These are phyloP conservation scores for Aureobasidium lini DNA, from an alignment of 2,329 filamentous ascomycete species.

Conservation along the genomic window DNA sequence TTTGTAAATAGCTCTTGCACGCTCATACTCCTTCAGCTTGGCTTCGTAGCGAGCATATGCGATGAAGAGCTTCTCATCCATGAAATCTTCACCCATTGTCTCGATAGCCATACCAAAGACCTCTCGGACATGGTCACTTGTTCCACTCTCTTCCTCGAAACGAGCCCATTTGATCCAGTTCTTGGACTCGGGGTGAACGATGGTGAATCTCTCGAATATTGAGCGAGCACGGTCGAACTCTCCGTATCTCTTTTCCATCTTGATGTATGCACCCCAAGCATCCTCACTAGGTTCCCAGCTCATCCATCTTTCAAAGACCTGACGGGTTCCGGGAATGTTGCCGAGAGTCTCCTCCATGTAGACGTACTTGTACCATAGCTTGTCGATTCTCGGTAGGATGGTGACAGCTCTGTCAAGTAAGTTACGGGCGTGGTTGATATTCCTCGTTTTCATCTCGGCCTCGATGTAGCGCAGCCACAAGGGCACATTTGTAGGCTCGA, in stretches of 20 bases:
- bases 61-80: conserved; percentile 93
- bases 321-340: conserved; percentile 83
- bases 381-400: conserved; percentile 82
- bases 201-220: conserved; percentile 83
- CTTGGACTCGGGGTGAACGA: conserved; percentile 85
- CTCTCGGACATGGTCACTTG: conserved; percentile 82
- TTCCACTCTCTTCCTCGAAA: conserved; percentile 94
- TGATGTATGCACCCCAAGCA: conserved; percentile 94
- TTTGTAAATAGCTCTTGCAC: conserved; percentile 90
- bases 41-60: conserved; percentile 92
- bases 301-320: conserved; percentile 98
- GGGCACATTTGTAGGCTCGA: conserved; percentile 76
- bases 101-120: conserved; percentile 87
- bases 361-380: conserved; percentile 98
- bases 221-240: conserved; percentile 85
- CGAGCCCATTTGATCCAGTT: conserved; percentile 99
- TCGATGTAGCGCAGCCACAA: conserved; percentile 93
- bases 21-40: conserved; percentile 90
- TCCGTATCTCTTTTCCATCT: conserved; percentile 89
- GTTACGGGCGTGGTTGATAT: conserved; percentile 96
- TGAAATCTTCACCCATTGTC: conserved; percentile 84
- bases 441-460: conserved; percentile 88
- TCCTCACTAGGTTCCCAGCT: conserved; percentile 95
- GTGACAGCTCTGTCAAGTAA: conserved; percentile 91
- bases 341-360: conserved; percentile 98